These are phyloP conservation scores for Aureobasidium lini DNA, from an alignment of 2,329 filamentous ascomycete species.

Conservation along the genomic window DNA sequence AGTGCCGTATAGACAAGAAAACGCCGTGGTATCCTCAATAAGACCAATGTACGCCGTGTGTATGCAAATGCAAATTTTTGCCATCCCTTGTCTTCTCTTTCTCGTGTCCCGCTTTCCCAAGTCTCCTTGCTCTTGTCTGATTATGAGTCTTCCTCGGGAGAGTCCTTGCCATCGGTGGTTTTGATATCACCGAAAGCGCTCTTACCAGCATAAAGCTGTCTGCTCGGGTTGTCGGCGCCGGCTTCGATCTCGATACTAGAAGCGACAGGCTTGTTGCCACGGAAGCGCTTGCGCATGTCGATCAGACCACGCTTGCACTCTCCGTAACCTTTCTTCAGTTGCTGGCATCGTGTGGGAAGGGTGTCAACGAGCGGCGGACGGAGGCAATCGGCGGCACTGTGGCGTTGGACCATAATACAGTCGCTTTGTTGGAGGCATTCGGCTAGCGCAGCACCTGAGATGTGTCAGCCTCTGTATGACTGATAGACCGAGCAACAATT, in stretches of 20 bases:
- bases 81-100: background rate
- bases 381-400: slow-evolving; percentile 81
- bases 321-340: slow-evolving; percentile 85
- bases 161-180: slow-evolving; percentile 25
- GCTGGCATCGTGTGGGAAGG: slow-evolving; percentile 81
- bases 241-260: slow-evolving; percentile 58
- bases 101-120: background rate
- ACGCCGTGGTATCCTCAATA: background rate
- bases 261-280: slow-evolving; percentile 81
- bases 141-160: slow-evolving; percentile 25
- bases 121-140: background rate
- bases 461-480: background rate
- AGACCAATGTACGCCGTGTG: background rate
- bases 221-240: slow-evolving; percentile 37
- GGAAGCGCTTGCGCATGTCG: slow-evolving; percentile 97
- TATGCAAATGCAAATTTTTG: slow-evolving; percentile 2
- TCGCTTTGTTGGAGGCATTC: slow-evolving; percentile 94
- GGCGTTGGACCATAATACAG: slow-evolving; percentile 87
- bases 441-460: slow-evolving; percentile 76
- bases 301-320: slow-evolving; percentile 95
- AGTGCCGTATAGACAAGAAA: background rate
- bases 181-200: slow-evolving; percentile 24
- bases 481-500: slow-evolving; percentile 9
- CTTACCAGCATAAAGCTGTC: slow-evolving; percentile 73
- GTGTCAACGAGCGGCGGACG: slow-evolving; percentile 72